These are phyloP conservation scores for Trametes cubensis DNA, from an alignment of 768 basidiomycete species.

Conservation along the genomic window DNA sequence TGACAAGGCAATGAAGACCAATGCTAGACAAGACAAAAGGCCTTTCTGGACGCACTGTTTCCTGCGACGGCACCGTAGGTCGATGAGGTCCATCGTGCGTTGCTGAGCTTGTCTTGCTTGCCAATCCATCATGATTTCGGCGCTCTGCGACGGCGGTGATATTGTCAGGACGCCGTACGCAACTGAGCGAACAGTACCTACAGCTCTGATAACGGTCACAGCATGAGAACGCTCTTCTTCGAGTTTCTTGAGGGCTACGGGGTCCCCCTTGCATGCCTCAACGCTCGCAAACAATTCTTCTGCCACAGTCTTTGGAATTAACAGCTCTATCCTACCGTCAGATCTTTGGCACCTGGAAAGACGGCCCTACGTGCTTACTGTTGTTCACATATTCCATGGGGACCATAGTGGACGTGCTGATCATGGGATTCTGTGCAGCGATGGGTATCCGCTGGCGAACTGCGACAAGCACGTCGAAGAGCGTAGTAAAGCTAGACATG, in stretches of 20 bases:
- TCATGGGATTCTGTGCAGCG: not conserved
- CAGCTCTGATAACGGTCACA: not conserved
- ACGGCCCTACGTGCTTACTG: not conserved
- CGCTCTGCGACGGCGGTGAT: not conserved
- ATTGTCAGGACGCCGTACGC: not conserved
- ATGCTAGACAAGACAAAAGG: not conserved
- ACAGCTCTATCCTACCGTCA: not conserved
- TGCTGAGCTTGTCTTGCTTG: conserved; percentile 3
- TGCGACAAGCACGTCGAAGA: conserved; percentile 5
- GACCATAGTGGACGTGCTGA: conserved; percentile 7
- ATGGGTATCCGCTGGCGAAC: not conserved
- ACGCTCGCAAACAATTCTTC: not conserved
- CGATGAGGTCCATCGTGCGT: conserved; percentile 7
- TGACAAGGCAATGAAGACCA: not conserved
- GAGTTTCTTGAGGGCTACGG: not conserved
- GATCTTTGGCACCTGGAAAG: not conserved
- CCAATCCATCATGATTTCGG: not conserved
- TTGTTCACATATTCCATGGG: conserved; percentile 12
- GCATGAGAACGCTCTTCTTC: not conserved
- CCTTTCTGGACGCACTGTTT: not conserved
- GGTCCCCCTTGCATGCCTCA: conserved; percentile 1
- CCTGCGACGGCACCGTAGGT: conserved; percentile 6
- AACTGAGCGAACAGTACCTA: not conserved
- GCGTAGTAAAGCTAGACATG: not conserved
- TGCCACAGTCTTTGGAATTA: not conserved